Base-by-base conservation (phyloP, 192 early-diverging fungal genomes). In the Rhizoclosmatium sp. region DNA sequence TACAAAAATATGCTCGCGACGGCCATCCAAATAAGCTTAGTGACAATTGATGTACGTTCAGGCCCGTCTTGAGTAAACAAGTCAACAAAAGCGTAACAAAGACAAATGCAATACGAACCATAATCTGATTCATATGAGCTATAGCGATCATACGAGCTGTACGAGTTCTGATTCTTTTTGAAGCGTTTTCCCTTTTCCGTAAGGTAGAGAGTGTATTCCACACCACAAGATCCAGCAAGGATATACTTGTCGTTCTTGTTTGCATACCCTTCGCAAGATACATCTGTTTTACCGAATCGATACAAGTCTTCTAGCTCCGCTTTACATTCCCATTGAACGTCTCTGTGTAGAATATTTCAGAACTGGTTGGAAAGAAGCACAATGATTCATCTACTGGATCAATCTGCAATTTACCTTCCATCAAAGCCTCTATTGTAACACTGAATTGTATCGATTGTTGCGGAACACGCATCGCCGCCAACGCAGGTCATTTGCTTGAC, bases 251-350 rank as follows among this genome's bases (percentile, higher is more conserved):
- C 87, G 21, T 86, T 82, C 10, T 65, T 61, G 64, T 83, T 60
- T 23, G 65, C 62, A 60, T 85, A 88, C 41, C 87, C 87, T 69
- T 88, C 87, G 69, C 87, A 88, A 19, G 75, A 77, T 19, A 88
- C 87, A 19, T 73, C 81, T 21, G 87, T 88, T 4, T 70, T 75
- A 45, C 87, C 83, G 10, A 88, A 71, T 10, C 74, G 65, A 65
- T 81, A 83, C 51, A 66, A 40, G 51, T 85, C 75, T 45, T 86
- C 81, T 58, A 88, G 58, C 70, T 88, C 83, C 10, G 84, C 81
- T n/a, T 77, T 59, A 60, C 87, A 88, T 61, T 77, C 46, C 87
- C 87, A 88, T 65, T 84, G 81, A 21, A 82, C 71, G 45, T 84
- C 80, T 5, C 80, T 49, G 45, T 65, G 44, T 65, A 76, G 59